Evolutionary conservation across 495 filamentous ascomycete species (phyloP), one percentile per base, ranked within the genome.

Genomic region (Lasiosphaeris hirsuta): DNA sequence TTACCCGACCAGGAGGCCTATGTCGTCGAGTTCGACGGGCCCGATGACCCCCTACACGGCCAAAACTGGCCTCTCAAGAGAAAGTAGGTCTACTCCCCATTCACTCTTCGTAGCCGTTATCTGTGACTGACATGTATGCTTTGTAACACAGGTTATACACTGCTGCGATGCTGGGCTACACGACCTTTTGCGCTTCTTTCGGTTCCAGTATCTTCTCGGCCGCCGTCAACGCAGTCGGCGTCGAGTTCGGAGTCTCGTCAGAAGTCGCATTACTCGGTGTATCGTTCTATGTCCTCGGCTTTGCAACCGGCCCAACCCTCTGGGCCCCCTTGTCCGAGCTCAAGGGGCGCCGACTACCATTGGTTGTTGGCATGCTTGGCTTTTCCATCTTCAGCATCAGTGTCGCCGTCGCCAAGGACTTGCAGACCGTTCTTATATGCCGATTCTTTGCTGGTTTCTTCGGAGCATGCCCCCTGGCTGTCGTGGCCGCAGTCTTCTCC

Each of bases 401-500:
- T 8, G 85, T 86, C 14, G 90, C 90, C 8, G 77, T 79, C 0
- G 86, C 75, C 46, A 93, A 92, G 68, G 89, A 95, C 66, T 69
- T 91, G 3, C 91, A 95, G 70, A 95, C 91, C 0, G 65, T 94
- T 9, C 76, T 96, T 51, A 83, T 96, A 59, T 88, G 84, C 61
- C 87, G 92, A 19, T 96, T 96, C 77, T 96, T 90, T 66, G 84
- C 79, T 50, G 92, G 91, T 46, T 82, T 85, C 68, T 84, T 80
- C 61, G 90, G 89, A 35, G 86, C 88, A 41, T 89, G 84, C 67
- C 90, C 92, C 0, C 66, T 96, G 7, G 85, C 92, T 17, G 85
- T 96, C 44, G 91, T 96, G 1, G 92, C 86, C 3, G 92, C 91
- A 18, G 83, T 95, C 48, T 94, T 96, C 72, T 86, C 88, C 1